A percentile compares a stretch with the other conserved stretches of the same genome.
Conservation (phyloP, 1,139 yeast genomes). For the Taphrina confusa region DNA sequence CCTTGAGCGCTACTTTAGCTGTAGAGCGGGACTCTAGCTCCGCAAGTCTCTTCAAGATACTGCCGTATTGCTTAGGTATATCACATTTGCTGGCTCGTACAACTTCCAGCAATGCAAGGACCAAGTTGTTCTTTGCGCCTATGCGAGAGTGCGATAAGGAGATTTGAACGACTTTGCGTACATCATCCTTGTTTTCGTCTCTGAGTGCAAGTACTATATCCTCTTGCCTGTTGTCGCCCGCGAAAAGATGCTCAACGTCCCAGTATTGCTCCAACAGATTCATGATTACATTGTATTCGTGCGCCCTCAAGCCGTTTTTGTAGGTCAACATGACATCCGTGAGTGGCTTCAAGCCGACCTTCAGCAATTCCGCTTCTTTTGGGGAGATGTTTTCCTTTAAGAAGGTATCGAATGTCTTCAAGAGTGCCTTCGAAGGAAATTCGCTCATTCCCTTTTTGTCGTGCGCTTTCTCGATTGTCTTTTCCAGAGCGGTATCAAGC, state of each 20-base stretch:
- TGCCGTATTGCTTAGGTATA: conserved; percentile 69
- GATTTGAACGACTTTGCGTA: conserved; percentile 67
- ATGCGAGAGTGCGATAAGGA: conserved; percentile 91
- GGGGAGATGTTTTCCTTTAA: conserved; percentile 49
- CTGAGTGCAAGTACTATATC: conserved; percentile 75
- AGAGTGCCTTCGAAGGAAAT: conserved; percentile 86
- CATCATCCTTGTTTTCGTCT: conserved; percentile 79
- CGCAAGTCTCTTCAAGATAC: conserved; percentile 72
- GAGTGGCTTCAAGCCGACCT: conserved; percentile 69
- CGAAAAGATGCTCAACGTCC: conserved; percentile 73
- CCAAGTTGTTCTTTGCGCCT: conserved; percentile 85
- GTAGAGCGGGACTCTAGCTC: conserved; percentile 86
- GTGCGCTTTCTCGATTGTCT: conserved; percentile 60
- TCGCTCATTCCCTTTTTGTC: conserved; percentile 62
- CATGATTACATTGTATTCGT: conserved; percentile 77
- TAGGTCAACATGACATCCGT: conserved; percentile 69
- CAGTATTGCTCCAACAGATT: conserved; percentile 69
- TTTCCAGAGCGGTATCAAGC: conserved; percentile 66
- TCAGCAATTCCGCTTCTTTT: conserved; percentile 55
- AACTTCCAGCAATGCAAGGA: conserved; percentile 68
- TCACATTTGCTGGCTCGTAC: conserved; percentile 58
- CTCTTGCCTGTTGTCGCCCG: conserved; percentile 77
- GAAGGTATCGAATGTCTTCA: conserved; percentile 62
- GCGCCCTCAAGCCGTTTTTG: conserved; percentile 73
- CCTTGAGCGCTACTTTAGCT: conserved; percentile 92